Evolutionary conservation across 1,139 yeast genomes (phyloP).

Genomic region (Candida sojae): DNA sequence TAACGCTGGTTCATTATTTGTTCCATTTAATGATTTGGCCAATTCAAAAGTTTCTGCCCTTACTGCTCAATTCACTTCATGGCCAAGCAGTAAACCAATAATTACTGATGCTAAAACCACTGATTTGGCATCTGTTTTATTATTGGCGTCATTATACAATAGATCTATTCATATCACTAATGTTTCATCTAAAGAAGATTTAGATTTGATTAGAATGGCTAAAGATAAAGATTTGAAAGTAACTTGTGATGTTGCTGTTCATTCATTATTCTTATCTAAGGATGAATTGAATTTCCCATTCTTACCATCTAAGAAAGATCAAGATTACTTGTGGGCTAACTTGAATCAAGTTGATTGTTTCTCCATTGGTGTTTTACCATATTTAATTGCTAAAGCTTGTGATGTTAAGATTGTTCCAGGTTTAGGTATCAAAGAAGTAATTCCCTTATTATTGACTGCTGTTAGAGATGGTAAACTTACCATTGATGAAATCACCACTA

Average conservation of each 20-base stretch:
- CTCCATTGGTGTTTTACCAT: conserved; percentile 82
- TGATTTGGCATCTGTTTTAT: conserved; percentile 84
- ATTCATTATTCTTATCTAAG: conserved; percentile 74
- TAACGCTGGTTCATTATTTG: conserved; percentile 75
- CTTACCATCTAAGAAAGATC: conserved; percentile 82
- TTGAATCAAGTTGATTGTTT: conserved; percentile 78
- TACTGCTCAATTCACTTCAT: conserved; percentile 74
- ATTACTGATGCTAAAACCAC: conserved; percentile 92
- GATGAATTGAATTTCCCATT: conserved; percentile 67
- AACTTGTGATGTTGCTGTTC: conserved; percentile 88
- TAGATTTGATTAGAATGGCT: conserved; percentile 81
- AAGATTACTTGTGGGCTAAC: conserved; percentile 78
- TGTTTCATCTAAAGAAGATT: conserved; percentile 78
- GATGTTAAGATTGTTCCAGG: conserved; percentile 67
- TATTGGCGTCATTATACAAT: conserved; percentile 85
- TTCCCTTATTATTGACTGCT: conserved; percentile 82
- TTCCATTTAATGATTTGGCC: conserved; percentile 77
- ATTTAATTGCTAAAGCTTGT: conserved; percentile 64
- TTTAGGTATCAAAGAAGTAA: conserved; percentile 74
- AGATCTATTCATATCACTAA: conserved; percentile 89
- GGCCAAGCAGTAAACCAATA: conserved; percentile 87
- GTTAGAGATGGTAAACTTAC: conserved; percentile 74
- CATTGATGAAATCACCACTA: conserved; percentile 66
- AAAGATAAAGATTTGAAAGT: conserved; percentile 80
- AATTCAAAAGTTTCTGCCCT: conserved; percentile 72